Conservation (phyloP, 441 rosid species). For the Adansonia gregorii region DNA sequence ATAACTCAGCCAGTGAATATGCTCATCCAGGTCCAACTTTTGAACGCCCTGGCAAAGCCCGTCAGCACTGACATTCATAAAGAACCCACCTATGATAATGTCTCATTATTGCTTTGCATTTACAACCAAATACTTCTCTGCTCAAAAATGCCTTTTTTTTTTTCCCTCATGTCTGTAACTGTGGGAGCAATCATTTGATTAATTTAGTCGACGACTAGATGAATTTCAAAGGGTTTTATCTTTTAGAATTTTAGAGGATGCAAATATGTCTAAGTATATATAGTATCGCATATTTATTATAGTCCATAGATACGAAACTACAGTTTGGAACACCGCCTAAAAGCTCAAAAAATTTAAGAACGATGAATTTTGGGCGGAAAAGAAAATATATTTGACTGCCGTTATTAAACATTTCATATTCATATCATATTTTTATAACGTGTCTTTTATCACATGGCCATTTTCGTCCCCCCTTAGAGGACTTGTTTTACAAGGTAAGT, state of each 20-base stretch:
- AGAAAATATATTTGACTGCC: too few relatives aligned
- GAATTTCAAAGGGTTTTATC: slow-evolving; percentile 9
- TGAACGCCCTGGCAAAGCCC: too few relatives aligned
- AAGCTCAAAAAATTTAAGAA: neutral
- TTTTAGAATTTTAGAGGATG: neutral
- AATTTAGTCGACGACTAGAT: neutral
- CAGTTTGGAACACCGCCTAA: neutral
- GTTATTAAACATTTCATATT: too few relatives aligned
- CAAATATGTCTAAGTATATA: neutral
- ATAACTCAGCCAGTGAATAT: too few relatives aligned
- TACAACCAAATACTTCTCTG: neutral
- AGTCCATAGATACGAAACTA: neutral
- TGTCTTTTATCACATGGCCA: too few relatives aligned
- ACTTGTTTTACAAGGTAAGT: neutral
- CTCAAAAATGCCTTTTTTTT: neutral
- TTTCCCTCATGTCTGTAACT: neutral
- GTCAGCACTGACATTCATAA: too few relatives aligned
- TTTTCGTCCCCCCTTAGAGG: too few relatives aligned
- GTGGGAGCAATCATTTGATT: slow-evolving; percentile 14
- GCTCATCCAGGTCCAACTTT: too few relatives aligned
- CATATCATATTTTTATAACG: too few relatives aligned
- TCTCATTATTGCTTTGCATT: neutral
- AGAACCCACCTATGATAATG: slow-evolving; percentile 4
- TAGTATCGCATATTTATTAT: neutral
- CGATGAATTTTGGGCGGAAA: neutral